phyloP scores from a whole-genome alignment of 108 stramenopile species.

The Discostella stelligeroides region DNA sequence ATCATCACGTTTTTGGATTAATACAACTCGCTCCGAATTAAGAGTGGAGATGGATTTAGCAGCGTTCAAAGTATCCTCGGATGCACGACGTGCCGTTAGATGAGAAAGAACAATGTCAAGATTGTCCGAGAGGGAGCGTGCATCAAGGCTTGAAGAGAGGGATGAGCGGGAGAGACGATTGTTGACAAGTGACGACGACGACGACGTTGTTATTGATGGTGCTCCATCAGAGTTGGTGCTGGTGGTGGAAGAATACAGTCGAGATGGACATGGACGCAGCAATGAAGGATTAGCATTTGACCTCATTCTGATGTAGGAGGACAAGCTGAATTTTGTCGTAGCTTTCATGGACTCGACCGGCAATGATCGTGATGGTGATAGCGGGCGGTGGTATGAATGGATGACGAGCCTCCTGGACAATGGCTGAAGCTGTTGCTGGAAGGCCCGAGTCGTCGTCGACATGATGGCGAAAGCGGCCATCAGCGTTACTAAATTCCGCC shows the following conservation, averaged over 20 bases:
- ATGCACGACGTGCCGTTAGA: conserved; percentile 75
- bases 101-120: conserved; percentile 77
- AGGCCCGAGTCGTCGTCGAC: neutral
- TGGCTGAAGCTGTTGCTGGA: neutral
- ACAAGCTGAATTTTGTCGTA: neutral
- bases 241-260: neutral
- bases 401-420: too few species aligned
- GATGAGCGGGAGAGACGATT: conserved; percentile 6
- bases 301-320: neutral
- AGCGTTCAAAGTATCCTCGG: conserved; percentile 67
- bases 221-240: neutral
- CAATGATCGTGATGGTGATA: too few species aligned
- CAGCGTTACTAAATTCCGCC: neutral
- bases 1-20: conserved; percentile 79
- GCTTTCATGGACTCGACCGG: too few species aligned
- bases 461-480: conserved; percentile 1
- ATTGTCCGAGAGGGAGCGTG: conserved; percentile 62
- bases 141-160: conserved; percentile 7
- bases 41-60: conserved; percentile 59
- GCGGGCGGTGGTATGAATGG: too few species aligned
- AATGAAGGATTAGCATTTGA: neutral
- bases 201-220: neutral
- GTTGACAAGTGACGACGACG: conserved; percentile 3
- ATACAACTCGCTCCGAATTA: conserved; percentile 55
- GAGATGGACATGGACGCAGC: too few species aligned